These are phyloP conservation scores for Pyricularia sp. DNA, from an alignment of 2,329 filamentous ascomycete genomes.

Conservation along the genomic window DNA sequence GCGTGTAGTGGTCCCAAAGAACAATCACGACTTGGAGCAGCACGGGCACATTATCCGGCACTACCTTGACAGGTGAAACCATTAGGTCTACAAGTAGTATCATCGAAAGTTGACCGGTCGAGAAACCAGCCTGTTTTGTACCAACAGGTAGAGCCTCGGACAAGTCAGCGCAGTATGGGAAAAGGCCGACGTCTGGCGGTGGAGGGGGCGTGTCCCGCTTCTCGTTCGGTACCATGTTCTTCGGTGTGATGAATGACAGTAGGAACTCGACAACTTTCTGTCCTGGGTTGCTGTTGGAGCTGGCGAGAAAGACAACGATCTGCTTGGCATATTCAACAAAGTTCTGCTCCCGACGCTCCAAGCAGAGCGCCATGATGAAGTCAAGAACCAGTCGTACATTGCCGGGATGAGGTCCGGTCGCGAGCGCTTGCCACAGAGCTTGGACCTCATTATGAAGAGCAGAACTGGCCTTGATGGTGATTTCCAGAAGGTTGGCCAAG, in stretches of 20 bases:
- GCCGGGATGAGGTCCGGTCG: constrained; percentile 80
- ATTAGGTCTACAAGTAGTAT: constrained; percentile 93
- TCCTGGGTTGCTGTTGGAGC: constrained; percentile 58
- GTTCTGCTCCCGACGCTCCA: constrained; percentile 91
- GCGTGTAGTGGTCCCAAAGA: constrained; percentile 94
- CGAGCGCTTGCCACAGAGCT: constrained; percentile 90
- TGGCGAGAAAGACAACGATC: constrained; percentile 90
- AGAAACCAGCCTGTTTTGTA: constrained; percentile 85
- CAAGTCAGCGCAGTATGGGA: constrained; percentile 87
- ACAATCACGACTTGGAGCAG: constrained; percentile 85
- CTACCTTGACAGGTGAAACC: constrained; percentile 76
- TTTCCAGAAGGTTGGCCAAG: constrained; percentile 86
- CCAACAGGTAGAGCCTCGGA: constrained; percentile 67
- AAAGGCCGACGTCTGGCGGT: constrained; percentile 56
- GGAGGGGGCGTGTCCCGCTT: constrained; percentile 56
- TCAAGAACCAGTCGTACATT: constrained; percentile 92
- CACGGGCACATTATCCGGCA: constrained; percentile 67
- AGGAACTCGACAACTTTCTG: constrained; percentile 91
- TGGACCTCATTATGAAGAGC: constrained; percentile 93
- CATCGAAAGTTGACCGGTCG: constrained; percentile 80
- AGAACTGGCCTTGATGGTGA: constrained; percentile 83
- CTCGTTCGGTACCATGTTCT: constrained; percentile 91
- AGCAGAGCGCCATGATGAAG: constrained; percentile 87
- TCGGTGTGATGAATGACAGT: constrained; percentile 78
- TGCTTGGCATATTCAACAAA: constrained; percentile 98